These are phyloP conservation scores for Boletus huronensis DNA, from an alignment of 768 basidiomycete species.

Conservation along the genomic window DNA sequence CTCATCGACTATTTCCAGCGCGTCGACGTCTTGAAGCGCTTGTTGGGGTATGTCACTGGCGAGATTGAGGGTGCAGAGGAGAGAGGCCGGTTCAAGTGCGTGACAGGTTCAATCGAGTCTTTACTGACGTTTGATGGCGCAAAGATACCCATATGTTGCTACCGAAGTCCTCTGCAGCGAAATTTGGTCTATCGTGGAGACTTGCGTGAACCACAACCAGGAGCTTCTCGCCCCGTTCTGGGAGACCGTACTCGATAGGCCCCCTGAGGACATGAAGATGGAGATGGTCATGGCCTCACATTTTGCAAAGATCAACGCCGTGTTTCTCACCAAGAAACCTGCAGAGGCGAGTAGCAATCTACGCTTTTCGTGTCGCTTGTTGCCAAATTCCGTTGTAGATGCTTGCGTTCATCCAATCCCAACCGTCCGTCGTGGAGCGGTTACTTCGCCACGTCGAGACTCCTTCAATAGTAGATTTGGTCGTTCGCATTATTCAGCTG, in stretches of 20 bases:
- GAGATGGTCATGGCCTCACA: slow-evolving; percentile 85
- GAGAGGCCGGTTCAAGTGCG: slow-evolving; percentile 78
- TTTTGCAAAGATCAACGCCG: slow-evolving; percentile 91
- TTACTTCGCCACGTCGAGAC: slow-evolving; percentile 84
- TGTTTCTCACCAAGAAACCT: slow-evolving; percentile 85
- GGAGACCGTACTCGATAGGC: slow-evolving; percentile 80
- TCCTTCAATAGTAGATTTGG: slow-evolving; percentile 86
- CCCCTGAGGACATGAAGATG: slow-evolving; percentile 83
- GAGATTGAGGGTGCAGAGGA: slow-evolving; percentile 83
- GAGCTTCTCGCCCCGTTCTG: slow-evolving; percentile 85
- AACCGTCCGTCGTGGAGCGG: slow-evolving; percentile 77
- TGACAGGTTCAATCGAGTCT: slow-evolving; percentile 9
- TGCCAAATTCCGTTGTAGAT: slow-evolving; percentile 54
- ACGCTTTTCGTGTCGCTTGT: slow-evolving; percentile 18
- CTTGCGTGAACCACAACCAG: slow-evolving; percentile 67
- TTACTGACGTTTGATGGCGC: slow-evolving; percentile 5
- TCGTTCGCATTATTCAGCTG: slow-evolving; percentile 85
- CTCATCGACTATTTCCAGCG: slow-evolving; percentile 86
- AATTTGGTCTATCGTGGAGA: slow-evolving; percentile 92
- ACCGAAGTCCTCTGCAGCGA: slow-evolving; percentile 96
- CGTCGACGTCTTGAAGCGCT: slow-evolving; percentile 72
- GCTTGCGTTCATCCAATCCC: slow-evolving; percentile 84
- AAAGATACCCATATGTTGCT: slow-evolving; percentile 86
- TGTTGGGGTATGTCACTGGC: slow-evolving; percentile 83
- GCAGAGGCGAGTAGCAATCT: slow-evolving; percentile 61